Base-by-base conservation (phyloP, 1,284 basidiomycete species). In the Pyrrhoderma noxium region DNA sequence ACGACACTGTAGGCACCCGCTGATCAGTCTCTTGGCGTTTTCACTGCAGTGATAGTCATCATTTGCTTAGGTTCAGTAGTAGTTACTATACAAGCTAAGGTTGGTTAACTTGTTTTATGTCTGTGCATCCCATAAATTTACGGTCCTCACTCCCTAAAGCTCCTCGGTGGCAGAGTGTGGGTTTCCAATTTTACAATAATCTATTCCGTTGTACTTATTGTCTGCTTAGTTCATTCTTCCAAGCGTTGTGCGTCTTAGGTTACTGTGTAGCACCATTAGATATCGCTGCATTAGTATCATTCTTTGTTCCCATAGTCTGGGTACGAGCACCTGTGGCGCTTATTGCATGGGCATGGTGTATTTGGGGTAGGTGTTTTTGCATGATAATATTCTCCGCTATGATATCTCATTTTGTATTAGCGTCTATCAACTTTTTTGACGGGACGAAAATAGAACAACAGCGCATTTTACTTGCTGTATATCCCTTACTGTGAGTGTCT, bases 361-460 rank as follows among this genome's bases (percentile, higher is more conserved):
- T 95, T 50, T 97, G 93, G 92, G 93, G 93, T 95, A 62, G 60
- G 76, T 70, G n/a, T n/a, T n/a, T n/a, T n/a, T n/a, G n/a, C n/a
- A n/a, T n/a, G n/a, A n/a, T n/a, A n/a, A n/a, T n/a, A n/a, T n/a
- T n/a, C n/a, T n/a, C n/a, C n/a, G n/a, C n/a, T n/a, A n/a, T n/a
- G n/a, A n/a, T n/a, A 56, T 47, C n/a, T 57, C 49, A 46, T 46
- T 37, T 54, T 50, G 23, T 39, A 31, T 40, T 51, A 96, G 93
- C 93, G 1, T 87, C 92, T 27, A 85, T 94, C 52, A 94, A 95
- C 67, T 96, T 96, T 69, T 75, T 96, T 60, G 91, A 91, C 60
- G 93, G 93, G 7, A 94, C 93, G 0, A 87, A 88, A 69, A 85
- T 97, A 57, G 90, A 93, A 56, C 85, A 84, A 58, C 87, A 89